Conservation (phyloP, 2,329 filamentous ascomycete species). For the Botrytis byssoidea region DNA sequence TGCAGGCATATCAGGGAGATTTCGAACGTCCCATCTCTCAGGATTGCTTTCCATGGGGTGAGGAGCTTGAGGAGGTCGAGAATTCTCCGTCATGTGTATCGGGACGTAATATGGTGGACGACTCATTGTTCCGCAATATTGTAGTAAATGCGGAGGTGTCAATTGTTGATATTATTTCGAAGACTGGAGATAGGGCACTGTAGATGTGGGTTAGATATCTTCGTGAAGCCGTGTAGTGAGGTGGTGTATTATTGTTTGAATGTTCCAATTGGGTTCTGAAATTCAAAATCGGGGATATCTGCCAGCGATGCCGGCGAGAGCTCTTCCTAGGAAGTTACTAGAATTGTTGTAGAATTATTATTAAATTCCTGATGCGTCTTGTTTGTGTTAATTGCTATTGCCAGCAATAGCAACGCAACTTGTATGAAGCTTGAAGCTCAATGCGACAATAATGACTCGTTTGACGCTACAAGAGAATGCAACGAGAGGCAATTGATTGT, state of each 20-base stretch:
- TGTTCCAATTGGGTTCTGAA: not conserved
- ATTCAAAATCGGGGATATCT: not conserved
- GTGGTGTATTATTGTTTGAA: not conserved
- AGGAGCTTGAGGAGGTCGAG: not conserved
- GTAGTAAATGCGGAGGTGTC: not conserved
- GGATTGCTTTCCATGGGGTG: not conserved
- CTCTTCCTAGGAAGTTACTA: not conserved
- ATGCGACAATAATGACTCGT: not conserved
- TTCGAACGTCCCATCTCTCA: constrained; percentile 14
- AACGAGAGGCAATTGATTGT: constrained; percentile 6
- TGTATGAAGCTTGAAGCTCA: constrained; percentile 6
- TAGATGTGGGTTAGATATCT: not conserved
- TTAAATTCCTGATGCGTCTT: not conserved
- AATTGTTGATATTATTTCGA: not conserved
- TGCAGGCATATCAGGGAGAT: constrained; percentile 19
- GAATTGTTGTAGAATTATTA: not conserved
- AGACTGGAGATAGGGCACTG: not conserved
- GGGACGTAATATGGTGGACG: not conserved
- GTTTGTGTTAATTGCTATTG: not conserved
- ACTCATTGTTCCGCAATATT: not conserved
- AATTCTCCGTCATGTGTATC: not conserved
- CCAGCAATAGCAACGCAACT: constrained; percentile 8
- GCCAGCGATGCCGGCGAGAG: not conserved
- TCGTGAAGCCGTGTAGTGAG: not conserved
- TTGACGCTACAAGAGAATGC: constrained; percentile 13